phyloP scores from a whole-genome alignment of 495 filamentous ascomycete species.

The Penicillium fimorum region DNA sequence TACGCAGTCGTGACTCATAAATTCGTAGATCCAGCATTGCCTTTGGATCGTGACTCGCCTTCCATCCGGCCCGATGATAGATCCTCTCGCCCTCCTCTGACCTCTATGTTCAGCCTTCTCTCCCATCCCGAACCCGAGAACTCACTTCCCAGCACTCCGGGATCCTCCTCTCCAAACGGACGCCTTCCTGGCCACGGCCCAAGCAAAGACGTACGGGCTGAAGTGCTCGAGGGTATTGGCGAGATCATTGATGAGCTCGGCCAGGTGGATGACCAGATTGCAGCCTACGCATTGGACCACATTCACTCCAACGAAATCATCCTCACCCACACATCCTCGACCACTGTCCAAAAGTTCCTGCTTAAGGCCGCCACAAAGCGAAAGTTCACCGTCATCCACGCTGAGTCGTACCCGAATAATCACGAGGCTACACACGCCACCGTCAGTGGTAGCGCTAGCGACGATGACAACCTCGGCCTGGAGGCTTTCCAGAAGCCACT shows the following conservation, averaged over 20 bases:
- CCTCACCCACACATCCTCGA: conserved; percentile 76
- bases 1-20: conserved; percentile 14
- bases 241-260: conserved; percentile 90
- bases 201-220: conserved; percentile 69
- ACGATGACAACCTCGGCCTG: conserved; percentile 49
- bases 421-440: conserved; percentile 59
- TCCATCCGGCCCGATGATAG: conserved; percentile 34
- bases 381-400: conserved; percentile 83
- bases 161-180: conserved; percentile 41
- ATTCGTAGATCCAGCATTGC: conserved; percentile 33
- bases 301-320: conserved; percentile 90
- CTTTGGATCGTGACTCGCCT: conserved; percentile 34
- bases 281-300: conserved; percentile 78
- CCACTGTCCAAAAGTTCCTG: conserved; percentile 82
- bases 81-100: conserved; percentile 54
- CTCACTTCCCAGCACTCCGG: conserved; percentile 47
- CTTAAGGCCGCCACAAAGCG: conserved; percentile 78
- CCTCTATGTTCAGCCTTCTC: conserved; percentile 84
- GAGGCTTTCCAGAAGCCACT: conserved; percentile 72
- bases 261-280: conserved; percentile 86
- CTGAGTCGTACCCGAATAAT: conserved; percentile 68
- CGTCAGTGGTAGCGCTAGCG: conserved; percentile 50
- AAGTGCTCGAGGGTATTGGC: conserved; percentile 81
- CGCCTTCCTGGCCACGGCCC: conserved; percentile 34
- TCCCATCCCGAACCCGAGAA: conserved; percentile 52